Evolutionary conservation across 305 asterid genomes (phyloP).

Genomic region (Ilex paraguariensis): DNA sequence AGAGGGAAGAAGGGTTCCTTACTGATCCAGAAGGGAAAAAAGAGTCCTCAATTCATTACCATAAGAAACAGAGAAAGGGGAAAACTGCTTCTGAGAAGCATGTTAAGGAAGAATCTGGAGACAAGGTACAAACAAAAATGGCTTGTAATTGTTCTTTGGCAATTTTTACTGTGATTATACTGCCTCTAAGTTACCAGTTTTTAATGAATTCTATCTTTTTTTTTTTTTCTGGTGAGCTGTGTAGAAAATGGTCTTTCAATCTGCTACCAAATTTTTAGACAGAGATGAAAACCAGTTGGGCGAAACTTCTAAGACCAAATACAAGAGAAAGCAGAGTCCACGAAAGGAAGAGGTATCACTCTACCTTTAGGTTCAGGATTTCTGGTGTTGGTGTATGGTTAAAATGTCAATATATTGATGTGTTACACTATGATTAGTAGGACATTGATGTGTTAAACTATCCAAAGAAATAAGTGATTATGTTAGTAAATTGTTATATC

Average conservation of each 20-base stretch:
- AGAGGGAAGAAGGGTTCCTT: neutral
- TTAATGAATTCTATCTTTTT: neutral
- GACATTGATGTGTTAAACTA: neutral
- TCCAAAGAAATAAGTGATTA: too few relatives aligned
- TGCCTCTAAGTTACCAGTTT: neutral
- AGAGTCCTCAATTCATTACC: neutral
- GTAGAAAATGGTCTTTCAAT: neutral
- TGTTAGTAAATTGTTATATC: too few relatives aligned
- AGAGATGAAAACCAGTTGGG: neutral
- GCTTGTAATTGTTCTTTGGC: too few relatives aligned
- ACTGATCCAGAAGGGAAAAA: neutral
- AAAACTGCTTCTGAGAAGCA: neutral
- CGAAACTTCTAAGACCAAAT: conserved; percentile 23
- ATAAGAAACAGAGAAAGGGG: neutral
- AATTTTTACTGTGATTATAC: neutral
- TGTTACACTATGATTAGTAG: too few relatives aligned
- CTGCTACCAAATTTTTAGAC: neutral
- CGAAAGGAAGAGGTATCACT: conserved; percentile 41
- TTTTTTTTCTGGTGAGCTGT: neutral
- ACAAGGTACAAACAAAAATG: neutral
- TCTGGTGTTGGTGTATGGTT: too few relatives aligned
- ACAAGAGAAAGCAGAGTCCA: conserved; percentile 13
- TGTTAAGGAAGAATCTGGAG: neutral
- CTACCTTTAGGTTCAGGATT: neutral
- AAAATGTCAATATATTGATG: too few relatives aligned